Conservation (phyloP, 176 grass and related monocot genomes). For the Urochloa ruziziensis region DNA sequence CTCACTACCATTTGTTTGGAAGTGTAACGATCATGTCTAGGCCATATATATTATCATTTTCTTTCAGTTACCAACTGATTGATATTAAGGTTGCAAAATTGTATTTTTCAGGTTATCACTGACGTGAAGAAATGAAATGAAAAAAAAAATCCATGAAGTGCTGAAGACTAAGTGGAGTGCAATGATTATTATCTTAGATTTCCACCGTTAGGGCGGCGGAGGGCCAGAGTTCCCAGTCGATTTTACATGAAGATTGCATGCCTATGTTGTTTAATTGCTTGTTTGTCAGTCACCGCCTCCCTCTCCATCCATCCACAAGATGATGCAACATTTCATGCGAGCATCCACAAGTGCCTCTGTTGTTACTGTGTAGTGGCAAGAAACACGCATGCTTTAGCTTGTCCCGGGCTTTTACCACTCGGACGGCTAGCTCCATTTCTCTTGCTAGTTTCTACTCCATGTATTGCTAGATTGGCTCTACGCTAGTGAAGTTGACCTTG, state of each 20-base stretch:
- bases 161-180: slow-evolving; percentile 13
- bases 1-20: no score
- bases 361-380: slow-evolving; percentile 11
- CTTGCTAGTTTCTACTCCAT: neutral
- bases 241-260: slow-evolving; percentile 32
- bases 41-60: neutral
- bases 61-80: neutral
- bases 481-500: slow-evolving; percentile 26
- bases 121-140: neutral
- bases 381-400: neutral
- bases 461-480: neutral
- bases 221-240: neutral
- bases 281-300: neutral
- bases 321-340: slow-evolving; percentile 11
- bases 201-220: slow-evolving; percentile 15
- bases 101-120: slow-evolving; percentile 33
- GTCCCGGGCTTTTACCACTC: slow-evolving; percentile 20
- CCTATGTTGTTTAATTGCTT: slow-evolving; percentile 5
- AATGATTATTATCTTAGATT: slow-evolving; percentile 5
- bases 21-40: no score
- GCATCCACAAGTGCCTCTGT: neutral
- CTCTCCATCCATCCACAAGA: neutral
- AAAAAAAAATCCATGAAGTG: neutral
- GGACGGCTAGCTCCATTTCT: neutral
- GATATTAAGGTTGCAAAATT: neutral